These are phyloP conservation scores for Diaporthe sp. DNA, from an alignment of 2,329 filamentous ascomycete species.

Conservation along the genomic window DNA sequence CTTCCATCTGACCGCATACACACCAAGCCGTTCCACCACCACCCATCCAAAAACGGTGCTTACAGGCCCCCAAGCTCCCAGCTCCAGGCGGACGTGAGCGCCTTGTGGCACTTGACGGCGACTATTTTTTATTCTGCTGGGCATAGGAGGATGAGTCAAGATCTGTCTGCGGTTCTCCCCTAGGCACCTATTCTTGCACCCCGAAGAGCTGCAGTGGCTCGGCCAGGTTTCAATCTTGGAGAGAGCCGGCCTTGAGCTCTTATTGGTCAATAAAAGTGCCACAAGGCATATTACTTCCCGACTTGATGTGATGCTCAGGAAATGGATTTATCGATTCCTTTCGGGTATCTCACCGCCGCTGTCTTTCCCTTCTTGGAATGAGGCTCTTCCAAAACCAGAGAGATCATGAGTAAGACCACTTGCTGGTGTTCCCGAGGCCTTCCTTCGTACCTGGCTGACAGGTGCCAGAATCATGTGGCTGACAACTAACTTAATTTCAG, in stretches of 20 bases:
- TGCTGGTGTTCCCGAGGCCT: neutral
- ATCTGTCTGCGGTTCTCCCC: neutral
- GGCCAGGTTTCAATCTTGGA: conserved; percentile 7
- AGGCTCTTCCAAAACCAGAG: neutral
- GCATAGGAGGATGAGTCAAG: conserved; percentile 25
- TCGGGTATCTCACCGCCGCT: conserved; percentile 13
- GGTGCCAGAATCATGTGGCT: neutral
- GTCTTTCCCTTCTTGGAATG: neutral
- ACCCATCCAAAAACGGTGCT: conserved; percentile 2
- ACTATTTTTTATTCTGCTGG: conserved; percentile 7
- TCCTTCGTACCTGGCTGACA: neutral
- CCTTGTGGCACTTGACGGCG: conserved; percentile 12
- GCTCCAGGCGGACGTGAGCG: conserved; percentile 4
- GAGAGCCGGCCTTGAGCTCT: neutral
- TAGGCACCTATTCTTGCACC: conserved; percentile 29
- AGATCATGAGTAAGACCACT: neutral
- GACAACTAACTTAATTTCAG: neutral
- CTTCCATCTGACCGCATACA: conserved; percentile 21
- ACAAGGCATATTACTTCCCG: conserved; percentile 8
- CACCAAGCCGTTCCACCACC: conserved; percentile 1
- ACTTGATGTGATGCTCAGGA: neutral
- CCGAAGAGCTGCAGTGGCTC: neutral
- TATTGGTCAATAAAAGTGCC: conserved; percentile 9
- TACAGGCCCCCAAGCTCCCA: conserved; percentile 25
- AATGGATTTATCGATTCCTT: neutral